Conservation (phyloP, 2,329 filamentous ascomycete species). For the Fusarium sp. region DNA sequence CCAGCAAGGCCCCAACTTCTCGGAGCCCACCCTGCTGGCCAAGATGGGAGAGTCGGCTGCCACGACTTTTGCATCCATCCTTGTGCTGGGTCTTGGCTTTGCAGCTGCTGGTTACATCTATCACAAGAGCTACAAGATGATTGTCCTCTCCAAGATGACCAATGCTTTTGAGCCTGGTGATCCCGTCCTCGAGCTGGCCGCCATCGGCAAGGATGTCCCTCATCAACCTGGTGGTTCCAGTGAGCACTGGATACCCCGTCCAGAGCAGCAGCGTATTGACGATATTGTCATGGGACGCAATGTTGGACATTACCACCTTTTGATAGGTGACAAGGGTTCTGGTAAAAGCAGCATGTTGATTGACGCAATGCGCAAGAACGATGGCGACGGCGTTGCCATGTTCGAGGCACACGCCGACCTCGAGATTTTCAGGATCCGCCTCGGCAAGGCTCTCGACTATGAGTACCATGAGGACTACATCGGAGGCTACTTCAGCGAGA, state of each 20-base stretch:
- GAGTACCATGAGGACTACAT: conserved; percentile 99
- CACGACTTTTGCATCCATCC: conserved; percentile 80
- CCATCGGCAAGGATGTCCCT: conserved; percentile 69
- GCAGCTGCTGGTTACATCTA: conserved; percentile 79
- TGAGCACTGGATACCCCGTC: conserved; percentile 79
- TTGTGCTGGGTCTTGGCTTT: conserved; percentile 76
- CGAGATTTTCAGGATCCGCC: conserved; percentile 92
- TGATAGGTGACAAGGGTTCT: conserved; percentile 95
- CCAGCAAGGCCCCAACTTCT: conserved; percentile 13
- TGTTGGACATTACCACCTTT: conserved; percentile 87
- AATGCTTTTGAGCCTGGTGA: conserved; percentile 93
- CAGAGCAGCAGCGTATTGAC: conserved; percentile 86
- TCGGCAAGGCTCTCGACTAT: conserved; percentile 95
- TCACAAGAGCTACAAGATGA: conserved; percentile 86
- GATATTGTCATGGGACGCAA: conserved; percentile 81
- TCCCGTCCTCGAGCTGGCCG: conserved; percentile 85
- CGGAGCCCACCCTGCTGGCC: conserved; percentile 55
- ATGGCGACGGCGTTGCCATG: conserved; percentile 92
- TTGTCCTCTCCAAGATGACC: conserved; percentile 93
- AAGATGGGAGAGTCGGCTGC: conserved; percentile 82
- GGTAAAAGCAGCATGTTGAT: conserved; percentile 97
- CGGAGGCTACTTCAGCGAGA: conserved; percentile 93
- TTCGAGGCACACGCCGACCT: conserved; percentile 95
- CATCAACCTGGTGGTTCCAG: conserved; percentile 55
- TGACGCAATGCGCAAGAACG: conserved; percentile 92